Base-by-base conservation (phyloP, 208 protist genomes). In the Porcisia hertigi region DNA sequence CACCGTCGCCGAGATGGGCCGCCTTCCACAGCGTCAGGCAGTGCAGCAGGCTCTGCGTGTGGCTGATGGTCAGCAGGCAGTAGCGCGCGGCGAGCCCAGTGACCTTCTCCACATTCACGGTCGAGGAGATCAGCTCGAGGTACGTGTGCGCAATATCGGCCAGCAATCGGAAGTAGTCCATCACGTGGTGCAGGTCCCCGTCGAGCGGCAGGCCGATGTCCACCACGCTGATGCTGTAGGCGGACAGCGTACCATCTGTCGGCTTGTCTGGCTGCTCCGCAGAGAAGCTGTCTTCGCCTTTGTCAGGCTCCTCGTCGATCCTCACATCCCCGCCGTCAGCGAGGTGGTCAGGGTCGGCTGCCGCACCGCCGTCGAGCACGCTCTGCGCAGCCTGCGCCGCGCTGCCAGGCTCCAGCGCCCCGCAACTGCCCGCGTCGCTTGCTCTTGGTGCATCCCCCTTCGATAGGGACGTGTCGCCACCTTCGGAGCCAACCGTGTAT, bases 11-110 rank as follows among this genome's bases (percentile, higher is more conserved):
- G 0, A 49, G 25, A 18, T 65, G 34, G n/a, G 77, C 73, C 60
- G 78, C 79, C 9, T 63, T 47, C 41, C 71, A 73, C 41, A 83
- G 53, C 20, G 58, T 64, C 49, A 79, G 71, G 18, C 76, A 67
- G 73, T 78, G 79, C 36, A 78, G 72, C n/a, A 79, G 49, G 0
- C 75, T 45, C 53, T 83, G 79, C 0, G 69, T 78, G 67, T 83
- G 79, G 25, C 49, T 75, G 69, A 75, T 69, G 57, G 76, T 66
- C 23, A 79, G 64, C 73, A 69, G 9, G 60, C 63, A 83, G 73
- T 75, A 83, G 45, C 60, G 69, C 65, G 70, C 69, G 43, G 64
- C 79, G 25, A 83, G 65, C 20, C 53, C 39, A 47, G 64, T 65
- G 1, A 59, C 63, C 58, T 83, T 77, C 64, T 72, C 67, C 67